phyloP scores from a whole-genome alignment of 768 basidiomycete species.

The Kwoniella sp. region DNA sequence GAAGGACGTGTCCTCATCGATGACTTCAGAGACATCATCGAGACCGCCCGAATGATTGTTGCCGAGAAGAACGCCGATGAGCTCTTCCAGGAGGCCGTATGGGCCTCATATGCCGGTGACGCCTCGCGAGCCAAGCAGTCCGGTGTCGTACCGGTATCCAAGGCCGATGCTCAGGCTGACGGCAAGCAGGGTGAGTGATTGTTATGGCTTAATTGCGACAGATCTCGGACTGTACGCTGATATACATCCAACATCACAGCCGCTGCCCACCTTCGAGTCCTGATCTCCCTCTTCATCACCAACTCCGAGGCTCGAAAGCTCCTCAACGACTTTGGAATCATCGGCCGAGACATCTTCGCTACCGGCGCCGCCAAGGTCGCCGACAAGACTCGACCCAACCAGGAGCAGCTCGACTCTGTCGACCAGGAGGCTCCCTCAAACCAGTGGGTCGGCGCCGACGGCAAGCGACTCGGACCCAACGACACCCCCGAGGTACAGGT shows the following conservation, averaged over 20 bases:
- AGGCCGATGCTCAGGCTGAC: constrained; percentile 65
- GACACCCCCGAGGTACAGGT: constrained; percentile 62
- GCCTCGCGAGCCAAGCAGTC: constrained; percentile 56
- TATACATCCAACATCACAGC: constrained; percentile 61
- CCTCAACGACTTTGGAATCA: constrained; percentile 59
- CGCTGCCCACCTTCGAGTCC: constrained; percentile 80
- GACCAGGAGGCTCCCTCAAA: constrained; percentile 72
- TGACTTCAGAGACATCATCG: constrained; percentile 73
- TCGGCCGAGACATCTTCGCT: constrained; percentile 75
- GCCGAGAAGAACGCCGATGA: constrained; percentile 83
- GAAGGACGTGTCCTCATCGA: constrained; percentile 76
- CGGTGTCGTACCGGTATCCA: constrained; percentile 62
- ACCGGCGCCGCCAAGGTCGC: constrained; percentile 73
- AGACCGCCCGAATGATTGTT: constrained; percentile 72
- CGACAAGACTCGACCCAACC: constrained; percentile 66
- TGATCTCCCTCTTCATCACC: constrained; percentile 81
- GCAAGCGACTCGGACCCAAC: constrained; percentile 58
- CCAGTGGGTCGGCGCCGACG: constrained; percentile 64
- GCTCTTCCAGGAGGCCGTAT: constrained; percentile 86
- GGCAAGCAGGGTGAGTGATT: constrained; percentile 64
- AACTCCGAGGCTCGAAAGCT: constrained; percentile 91
- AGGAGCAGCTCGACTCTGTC: constrained; percentile 66
- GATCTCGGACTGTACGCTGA: not conserved
- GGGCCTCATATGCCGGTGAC: constrained; percentile 61
- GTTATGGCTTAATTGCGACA: not conserved